These are phyloP conservation scores for Cryptococcus hybrid DNA, from an alignment of 1,284 basidiomycete genomes.

Conservation along the genomic window DNA sequence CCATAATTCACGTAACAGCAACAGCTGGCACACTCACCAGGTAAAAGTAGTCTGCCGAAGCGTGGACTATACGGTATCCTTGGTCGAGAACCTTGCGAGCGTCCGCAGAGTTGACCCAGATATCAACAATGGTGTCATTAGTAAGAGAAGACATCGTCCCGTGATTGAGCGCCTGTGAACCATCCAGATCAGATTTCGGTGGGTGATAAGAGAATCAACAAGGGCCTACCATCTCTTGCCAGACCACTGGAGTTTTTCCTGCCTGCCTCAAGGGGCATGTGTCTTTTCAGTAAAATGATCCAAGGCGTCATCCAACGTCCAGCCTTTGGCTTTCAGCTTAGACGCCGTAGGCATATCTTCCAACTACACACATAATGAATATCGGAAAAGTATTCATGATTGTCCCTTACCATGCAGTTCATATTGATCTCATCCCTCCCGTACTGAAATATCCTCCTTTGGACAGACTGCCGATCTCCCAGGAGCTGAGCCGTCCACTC, in stretches of 20 bases:
- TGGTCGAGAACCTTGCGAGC: constrained; percentile 60
- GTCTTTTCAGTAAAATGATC: constrained; percentile 60
- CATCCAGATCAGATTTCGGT: constrained; percentile 35
- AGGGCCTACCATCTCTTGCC: constrained; percentile 57
- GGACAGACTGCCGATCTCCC: constrained; percentile 20
- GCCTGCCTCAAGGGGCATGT: constrained; percentile 53
- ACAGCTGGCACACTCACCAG: constrained; percentile 52
- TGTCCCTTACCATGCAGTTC: constrained; percentile 58
- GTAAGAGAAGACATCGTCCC: constrained; percentile 57
- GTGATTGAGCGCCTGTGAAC: constrained; percentile 54
- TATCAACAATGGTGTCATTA: constrained; percentile 67
- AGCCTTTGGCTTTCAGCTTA: constrained; percentile 54
- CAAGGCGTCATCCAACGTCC: constrained; percentile 64
- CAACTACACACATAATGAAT: constrained; percentile 12
- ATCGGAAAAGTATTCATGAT: neutral
- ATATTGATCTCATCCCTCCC: constrained; percentile 77
- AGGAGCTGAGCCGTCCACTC: neutral
- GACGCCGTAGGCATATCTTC: constrained; percentile 61
- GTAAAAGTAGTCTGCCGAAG: constrained; percentile 72
- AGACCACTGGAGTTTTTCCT: constrained; percentile 65
- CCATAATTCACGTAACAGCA: neutral
- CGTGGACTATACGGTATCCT: constrained; percentile 64
- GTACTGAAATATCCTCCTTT: constrained; percentile 63
- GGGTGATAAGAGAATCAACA: neutral
- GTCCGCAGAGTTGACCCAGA: constrained; percentile 67